A percentile compares a stretch with the other conserved stretches of the same genome.
These are phyloP conservation scores for Hypocrella siamensis DNA, from an alignment of 2,329 filamentous ascomycete species.

Conservation along the genomic window DNA sequence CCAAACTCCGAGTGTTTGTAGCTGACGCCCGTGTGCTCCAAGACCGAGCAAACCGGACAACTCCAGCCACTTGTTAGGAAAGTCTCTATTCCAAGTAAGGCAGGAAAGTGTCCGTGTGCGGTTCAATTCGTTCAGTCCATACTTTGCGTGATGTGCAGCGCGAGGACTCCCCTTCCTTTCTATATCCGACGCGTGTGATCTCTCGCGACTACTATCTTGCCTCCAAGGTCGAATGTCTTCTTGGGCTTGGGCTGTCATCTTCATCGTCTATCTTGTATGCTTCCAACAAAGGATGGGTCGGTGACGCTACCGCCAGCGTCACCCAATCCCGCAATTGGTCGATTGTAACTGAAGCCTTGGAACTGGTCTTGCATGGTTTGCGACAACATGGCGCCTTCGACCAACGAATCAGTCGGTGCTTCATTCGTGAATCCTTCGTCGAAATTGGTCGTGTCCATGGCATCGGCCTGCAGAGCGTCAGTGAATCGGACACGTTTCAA, in stretches of 20 bases:
- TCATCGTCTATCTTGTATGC: slow-evolving; percentile 34
- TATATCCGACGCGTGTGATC: no score
- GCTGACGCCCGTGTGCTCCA: slow-evolving; percentile 1
- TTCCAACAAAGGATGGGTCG: slow-evolving; percentile 59
- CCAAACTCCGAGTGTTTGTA: slow-evolving; percentile 7
- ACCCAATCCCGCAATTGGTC: slow-evolving; percentile 80
- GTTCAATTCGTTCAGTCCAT: no score
- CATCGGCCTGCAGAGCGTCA: slow-evolving; percentile 45
- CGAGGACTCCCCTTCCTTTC: no score
- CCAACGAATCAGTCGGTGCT: slow-evolving; percentile 78
- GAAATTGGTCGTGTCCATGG: slow-evolving; percentile 84
- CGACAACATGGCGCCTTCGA: slow-evolving; percentile 82
- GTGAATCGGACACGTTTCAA: background rate
- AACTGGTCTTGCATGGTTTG: slow-evolving; percentile 95
- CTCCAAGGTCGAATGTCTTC: background rate
- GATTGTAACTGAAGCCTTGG: slow-evolving; percentile 91
- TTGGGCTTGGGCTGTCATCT: background rate
- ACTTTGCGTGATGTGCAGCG: no score
- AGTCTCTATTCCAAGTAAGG: no score
- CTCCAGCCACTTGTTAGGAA: no score
- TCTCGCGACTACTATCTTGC: background rate
- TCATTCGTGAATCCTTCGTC: slow-evolving; percentile 85
- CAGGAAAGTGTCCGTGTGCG: no score
- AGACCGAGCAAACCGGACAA: background rate
- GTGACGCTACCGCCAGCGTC: slow-evolving; percentile 90